phyloP scores from a whole-genome alignment of 2,329 filamentous ascomycete species.

The Aspergillus awamori region DNA sequence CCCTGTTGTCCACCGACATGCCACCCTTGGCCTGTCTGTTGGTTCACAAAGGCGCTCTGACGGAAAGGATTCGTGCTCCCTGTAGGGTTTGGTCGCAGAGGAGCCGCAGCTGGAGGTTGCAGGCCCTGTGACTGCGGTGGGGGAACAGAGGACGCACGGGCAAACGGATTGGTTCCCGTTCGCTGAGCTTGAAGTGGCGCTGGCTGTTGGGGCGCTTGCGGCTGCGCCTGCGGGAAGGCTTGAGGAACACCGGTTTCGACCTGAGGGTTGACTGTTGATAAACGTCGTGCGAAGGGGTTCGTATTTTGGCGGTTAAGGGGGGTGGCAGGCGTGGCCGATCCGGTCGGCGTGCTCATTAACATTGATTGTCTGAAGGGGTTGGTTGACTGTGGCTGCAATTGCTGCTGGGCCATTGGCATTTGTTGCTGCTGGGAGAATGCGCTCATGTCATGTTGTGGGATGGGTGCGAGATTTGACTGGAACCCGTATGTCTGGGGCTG shows the following conservation, averaged over 20 bases:
- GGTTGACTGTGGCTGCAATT: slow-evolving; percentile 60
- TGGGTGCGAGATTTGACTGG: slow-evolving; percentile 47
- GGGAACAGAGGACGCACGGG: slow-evolving; percentile 55
- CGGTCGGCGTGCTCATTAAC: slow-evolving; percentile 59
- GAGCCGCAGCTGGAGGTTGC: slow-evolving; percentile 41
- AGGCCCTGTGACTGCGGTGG: slow-evolving; percentile 38
- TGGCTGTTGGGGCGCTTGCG: slow-evolving; percentile 28
- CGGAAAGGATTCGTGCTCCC: slow-evolving; percentile 94
- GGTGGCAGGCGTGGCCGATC: slow-evolving; percentile 51
- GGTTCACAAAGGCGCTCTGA: slow-evolving; percentile 86
- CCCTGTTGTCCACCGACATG: slow-evolving; percentile 72
- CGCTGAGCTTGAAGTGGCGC: slow-evolving; percentile 53
- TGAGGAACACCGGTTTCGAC: slow-evolving; percentile 26
- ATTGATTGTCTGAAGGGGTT: slow-evolving; percentile 96
- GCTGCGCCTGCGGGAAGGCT: slow-evolving; percentile 29
- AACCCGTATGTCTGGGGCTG: slow-evolving; percentile 63
- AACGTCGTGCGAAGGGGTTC: slow-evolving; percentile 79
- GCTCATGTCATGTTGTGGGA: slow-evolving; percentile 54
- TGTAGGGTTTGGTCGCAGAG: slow-evolving; percentile 73
- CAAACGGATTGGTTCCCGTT: slow-evolving; percentile 75
- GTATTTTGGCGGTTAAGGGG: slow-evolving; percentile 67
- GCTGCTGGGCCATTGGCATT: slow-evolving; percentile 27
- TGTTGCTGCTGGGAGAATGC: slow-evolving; percentile 48
- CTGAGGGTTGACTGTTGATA: slow-evolving; percentile 39
- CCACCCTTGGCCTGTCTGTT: slow-evolving; percentile 85